Percentiles rank a stretch among this genome's conserved stretches.
Evolutionary conservation across 768 basidiomycete species (phyloP).

Genomic region (Amanita molliuscula): DNA sequence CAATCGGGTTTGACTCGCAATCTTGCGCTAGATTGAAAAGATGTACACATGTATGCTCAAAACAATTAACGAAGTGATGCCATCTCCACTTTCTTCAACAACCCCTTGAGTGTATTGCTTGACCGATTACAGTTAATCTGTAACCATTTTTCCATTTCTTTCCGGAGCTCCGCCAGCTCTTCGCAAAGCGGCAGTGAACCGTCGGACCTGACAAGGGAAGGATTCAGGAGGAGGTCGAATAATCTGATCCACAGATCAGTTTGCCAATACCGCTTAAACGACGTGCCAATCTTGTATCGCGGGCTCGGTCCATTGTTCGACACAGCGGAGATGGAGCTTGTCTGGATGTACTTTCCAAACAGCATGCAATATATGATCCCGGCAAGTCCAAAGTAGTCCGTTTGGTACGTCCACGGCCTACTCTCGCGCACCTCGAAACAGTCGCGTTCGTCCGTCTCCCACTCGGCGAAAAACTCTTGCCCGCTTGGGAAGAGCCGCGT

Average conservation of each 20-base stretch:
- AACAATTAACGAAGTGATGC: conserved; percentile 24
- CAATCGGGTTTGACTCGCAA: background rate
- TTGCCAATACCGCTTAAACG: conserved; percentile 96
- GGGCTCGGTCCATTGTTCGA: conserved; percentile 20
- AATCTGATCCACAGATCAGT: conserved; percentile 72
- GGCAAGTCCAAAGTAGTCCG: conserved; percentile 95
- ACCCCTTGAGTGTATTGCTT: conserved; percentile 67
- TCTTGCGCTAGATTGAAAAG: conserved; percentile 7
- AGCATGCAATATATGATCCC: conserved; percentile 93
- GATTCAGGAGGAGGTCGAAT: conserved; percentile 85
- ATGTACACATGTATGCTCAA: background rate
- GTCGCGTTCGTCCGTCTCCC: conserved; percentile 84
- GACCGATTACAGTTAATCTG: conserved; percentile 80
- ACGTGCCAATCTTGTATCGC: conserved; percentile 57
- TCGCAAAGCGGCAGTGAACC: conserved; percentile 62
- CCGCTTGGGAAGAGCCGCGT: conserved; percentile 65
- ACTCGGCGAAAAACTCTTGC: conserved; percentile 80
- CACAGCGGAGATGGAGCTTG: conserved; percentile 35
- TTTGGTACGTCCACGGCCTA: conserved; percentile 86
- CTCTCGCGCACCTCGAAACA: conserved; percentile 85
- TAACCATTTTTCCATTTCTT: conserved; percentile 84
- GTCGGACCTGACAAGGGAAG: conserved; percentile 44
- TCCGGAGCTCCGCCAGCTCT: conserved; percentile 53
- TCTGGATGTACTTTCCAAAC: conserved; percentile 92
- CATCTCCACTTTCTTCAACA: conserved; percentile 75